Conservation (phyloP, 1,139 yeast genomes). For the Pichia sp. region DNA sequence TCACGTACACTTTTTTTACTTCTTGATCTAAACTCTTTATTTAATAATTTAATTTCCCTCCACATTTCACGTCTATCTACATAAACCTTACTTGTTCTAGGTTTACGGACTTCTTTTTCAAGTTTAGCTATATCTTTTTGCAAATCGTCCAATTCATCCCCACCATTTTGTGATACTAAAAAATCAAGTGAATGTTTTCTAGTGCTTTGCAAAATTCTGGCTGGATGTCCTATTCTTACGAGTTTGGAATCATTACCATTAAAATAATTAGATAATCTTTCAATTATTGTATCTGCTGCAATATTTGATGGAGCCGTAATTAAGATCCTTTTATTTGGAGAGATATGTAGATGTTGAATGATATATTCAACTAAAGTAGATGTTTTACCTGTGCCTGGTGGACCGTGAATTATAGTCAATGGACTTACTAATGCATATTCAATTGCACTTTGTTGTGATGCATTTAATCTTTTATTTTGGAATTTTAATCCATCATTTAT, state of each 20-base stretch:
- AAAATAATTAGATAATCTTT: slow-evolving; percentile 47
- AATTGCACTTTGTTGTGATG: slow-evolving; percentile 67
- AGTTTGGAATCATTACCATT: slow-evolving; percentile 39
- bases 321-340: slow-evolving; percentile 48
- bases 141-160: slow-evolving; percentile 53
- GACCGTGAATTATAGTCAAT: slow-evolving; percentile 62
- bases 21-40: slow-evolving; percentile 61
- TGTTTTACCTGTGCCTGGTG: slow-evolving; percentile 82
- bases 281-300: slow-evolving; percentile 89
- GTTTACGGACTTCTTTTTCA: slow-evolving; percentile 55
- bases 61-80: slow-evolving; percentile 62
- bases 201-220: slow-evolving; percentile 61
- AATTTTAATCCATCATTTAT: slow-evolving; percentile 30
- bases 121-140: slow-evolving; percentile 55
- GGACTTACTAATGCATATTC: slow-evolving; percentile 39
- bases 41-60: slow-evolving; percentile 59
- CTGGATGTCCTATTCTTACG: slow-evolving; percentile 89
- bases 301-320: slow-evolving; percentile 96
- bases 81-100: slow-evolving; percentile 42
- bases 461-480: slow-evolving; percentile 52
- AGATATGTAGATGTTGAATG: slow-evolving; percentile 55
- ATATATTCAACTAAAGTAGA: slow-evolving; percentile 81
- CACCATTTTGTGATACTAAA: slow-evolving; percentile 52
- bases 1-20: slow-evolving; percentile 62
- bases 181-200: slow-evolving; percentile 73